phyloP scores from a whole-genome alignment of 768 basidiomycete species.

The Rubroboletus satanas region DNA sequence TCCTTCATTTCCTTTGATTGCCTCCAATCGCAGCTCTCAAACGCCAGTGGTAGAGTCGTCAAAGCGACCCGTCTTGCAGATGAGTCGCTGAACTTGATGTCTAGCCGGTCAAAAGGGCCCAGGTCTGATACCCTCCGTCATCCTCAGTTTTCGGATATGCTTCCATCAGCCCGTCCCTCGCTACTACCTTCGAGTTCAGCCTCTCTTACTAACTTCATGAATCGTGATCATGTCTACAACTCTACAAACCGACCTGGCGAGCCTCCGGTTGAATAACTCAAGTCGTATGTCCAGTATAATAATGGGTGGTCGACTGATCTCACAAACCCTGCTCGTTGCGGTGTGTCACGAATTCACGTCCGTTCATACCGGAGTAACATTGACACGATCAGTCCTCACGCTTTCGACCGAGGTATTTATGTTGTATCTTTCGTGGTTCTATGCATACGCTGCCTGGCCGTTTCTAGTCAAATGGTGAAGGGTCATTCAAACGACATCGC shows the following conservation, averaged over 20 bases:
- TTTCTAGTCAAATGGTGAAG: no score
- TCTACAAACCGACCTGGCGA: not conserved
- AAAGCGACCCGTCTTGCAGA: no score
- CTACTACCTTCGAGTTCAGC: not conserved
- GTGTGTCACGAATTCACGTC: not conserved
- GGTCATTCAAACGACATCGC: not conserved
- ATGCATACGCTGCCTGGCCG: not conserved
- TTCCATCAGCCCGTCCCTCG: not conserved
- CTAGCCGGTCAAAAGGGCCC: not conserved
- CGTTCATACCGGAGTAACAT: not conserved
- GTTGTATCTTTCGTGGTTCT: not conserved
- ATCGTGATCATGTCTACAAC: slow-evolving; percentile 1
- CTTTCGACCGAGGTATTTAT: slow-evolving; percentile 4
- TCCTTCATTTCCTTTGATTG: no score
- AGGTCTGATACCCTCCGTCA: not conserved
- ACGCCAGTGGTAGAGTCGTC: no score
- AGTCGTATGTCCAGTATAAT: not conserved
- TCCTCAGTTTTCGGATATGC: not conserved
- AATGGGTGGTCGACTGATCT: not conserved
- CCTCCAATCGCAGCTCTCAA: no score
- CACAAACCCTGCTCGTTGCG: not conserved
- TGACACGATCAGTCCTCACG: not conserved
- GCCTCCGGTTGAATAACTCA: slow-evolving; percentile 1
- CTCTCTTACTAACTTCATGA: not conserved
- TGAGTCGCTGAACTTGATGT: not conserved